A percentile compares a stretch with the other conserved stretches of the same genome.
phyloP scores from a whole-genome alignment of 768 basidiomycete genomes.

The Suillus brevipes region DNA sequence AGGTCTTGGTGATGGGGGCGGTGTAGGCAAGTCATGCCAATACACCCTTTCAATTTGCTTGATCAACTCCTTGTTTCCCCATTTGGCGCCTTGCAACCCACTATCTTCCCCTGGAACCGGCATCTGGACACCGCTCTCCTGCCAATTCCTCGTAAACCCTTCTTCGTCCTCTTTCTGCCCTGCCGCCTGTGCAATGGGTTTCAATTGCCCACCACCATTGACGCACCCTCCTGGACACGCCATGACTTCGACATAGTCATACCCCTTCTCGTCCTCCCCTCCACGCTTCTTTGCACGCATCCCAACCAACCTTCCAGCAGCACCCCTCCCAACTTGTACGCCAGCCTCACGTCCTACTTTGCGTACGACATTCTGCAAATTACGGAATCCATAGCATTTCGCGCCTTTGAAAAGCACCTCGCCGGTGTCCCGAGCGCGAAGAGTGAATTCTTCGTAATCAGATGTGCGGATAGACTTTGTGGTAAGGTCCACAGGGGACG shows the following conservation, averaged over 20 bases:
- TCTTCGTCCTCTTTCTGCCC: conserved; percentile 49
- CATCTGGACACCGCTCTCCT: conserved; percentile 47
- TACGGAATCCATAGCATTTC: conserved; percentile 96
- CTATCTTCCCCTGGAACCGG: conserved; percentile 24
- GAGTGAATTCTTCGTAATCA: conserved; percentile 76
- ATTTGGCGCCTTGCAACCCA: conserved; percentile 52
- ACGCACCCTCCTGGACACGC: conserved; percentile 98
- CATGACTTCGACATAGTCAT: conserved; percentile 98
- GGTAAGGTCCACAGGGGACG: conserved; percentile 47
- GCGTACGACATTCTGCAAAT: conserved; percentile 94
- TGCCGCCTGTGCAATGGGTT: conserved; percentile 2
- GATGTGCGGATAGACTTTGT: conserved; percentile 64
- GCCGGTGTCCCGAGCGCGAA: conserved; percentile 46
- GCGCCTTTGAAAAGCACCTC: conserved; percentile 86
- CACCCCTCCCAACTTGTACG: conserved; percentile 68
- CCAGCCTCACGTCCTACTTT: conserved; percentile 88
- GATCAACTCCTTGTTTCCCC: conserved; percentile 86
- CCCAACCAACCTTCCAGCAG: conserved; percentile 47
- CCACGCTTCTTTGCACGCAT: conserved; percentile 35
- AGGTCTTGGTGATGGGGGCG: conserved; percentile 42
- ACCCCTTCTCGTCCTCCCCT: conserved; percentile 45
- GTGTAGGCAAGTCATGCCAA: conserved; percentile 59
- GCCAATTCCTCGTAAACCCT: conserved; percentile 66
- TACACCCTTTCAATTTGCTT: conserved; percentile 79
- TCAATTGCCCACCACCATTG: conserved; percentile 89